A percentile compares a stretch with the other conserved stretches of the same genome.
Evolutionary conservation across 2,329 filamentous ascomycete species (phyloP).

Genomic region (Leptographium flavum): DNA sequence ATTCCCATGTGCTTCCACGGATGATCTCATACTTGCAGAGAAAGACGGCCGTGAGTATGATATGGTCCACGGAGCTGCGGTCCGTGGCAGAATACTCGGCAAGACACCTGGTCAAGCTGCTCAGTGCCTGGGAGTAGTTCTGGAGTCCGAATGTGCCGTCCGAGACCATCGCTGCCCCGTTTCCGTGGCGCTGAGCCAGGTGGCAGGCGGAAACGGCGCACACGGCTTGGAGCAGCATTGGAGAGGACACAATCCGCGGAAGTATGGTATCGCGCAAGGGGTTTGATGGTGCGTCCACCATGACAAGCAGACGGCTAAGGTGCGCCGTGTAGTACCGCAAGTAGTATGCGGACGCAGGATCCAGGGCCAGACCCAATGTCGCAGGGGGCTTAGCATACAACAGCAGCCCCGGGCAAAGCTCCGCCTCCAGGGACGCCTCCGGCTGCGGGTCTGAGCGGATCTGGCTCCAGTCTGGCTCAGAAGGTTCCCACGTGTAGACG

Average conservation of each 20-base stretch:
- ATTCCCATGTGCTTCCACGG: not conserved
- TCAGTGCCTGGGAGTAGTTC: not conserved
- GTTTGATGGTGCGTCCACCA: not conserved
- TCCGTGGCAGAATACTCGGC: not conserved
- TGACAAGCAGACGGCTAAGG: not conserved
- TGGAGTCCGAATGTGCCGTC: not conserved
- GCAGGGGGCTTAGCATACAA: no score
- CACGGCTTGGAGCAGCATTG: not conserved
- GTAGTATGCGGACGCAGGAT: not conserved
- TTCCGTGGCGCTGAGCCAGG: not conserved
- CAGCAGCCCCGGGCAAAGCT: no score
- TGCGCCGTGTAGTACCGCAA: not conserved
- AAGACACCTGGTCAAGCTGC: not conserved
- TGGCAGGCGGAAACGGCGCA: not conserved
- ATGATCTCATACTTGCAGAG: conserved; percentile 1
- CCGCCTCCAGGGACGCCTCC: no score
- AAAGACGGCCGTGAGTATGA: not conserved
- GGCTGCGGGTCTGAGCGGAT: no score
- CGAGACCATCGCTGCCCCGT: no score
- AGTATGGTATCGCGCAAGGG: not conserved
- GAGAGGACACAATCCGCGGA: not conserved
- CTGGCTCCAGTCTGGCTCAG: no score
- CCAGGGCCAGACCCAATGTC: not conserved
- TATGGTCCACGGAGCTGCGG: not conserved
- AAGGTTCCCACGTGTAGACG: no score